Percentiles rank a stretch among this genome's conserved stretches.
Evolutionary conservation across 2,329 filamentous ascomycete species (phyloP).

Genomic region (Nemania sp.): DNA sequence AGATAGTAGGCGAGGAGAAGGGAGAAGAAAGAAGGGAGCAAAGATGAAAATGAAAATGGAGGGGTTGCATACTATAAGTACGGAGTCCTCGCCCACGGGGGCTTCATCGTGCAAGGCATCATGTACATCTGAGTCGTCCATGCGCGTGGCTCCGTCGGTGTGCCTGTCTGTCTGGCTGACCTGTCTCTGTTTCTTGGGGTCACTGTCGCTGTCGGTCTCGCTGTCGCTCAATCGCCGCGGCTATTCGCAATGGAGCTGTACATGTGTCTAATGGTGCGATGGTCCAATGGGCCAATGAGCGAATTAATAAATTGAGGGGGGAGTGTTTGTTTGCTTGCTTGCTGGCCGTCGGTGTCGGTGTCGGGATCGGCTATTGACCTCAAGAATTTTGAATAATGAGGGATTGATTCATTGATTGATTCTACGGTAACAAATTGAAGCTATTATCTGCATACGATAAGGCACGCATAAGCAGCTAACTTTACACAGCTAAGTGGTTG

Average conservation of each 20-base stretch:
- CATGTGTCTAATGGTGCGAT: neutral
- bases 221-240: conserved; percentile 7
- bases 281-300: neutral
- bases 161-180: conserved; percentile 8
- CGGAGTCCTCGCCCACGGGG: conserved; percentile 51
- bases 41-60: neutral
- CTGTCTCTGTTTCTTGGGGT: no score
- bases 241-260: neutral
- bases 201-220: no score
- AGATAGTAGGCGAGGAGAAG: no score
- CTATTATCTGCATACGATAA: conserved; percentile 15
- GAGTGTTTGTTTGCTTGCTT: no score
- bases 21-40: neutral
- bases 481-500: conserved; percentile 6
- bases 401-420: no score
- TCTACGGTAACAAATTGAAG: conserved; percentile 24
- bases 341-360: neutral
- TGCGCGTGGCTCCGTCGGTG: conserved; percentile 47
- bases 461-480: conserved; percentile 4
- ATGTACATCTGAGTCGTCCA: conserved; percentile 52
- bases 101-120: conserved; percentile 53
- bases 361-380: no score
- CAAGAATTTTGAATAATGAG: conserved; percentile 38
- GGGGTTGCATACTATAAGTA: conserved; percentile 49
- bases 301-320: neutral